phyloP scores from a whole-genome alignment of 2,329 filamentous ascomycete genomes.

The Lachnellula cervina region DNA sequence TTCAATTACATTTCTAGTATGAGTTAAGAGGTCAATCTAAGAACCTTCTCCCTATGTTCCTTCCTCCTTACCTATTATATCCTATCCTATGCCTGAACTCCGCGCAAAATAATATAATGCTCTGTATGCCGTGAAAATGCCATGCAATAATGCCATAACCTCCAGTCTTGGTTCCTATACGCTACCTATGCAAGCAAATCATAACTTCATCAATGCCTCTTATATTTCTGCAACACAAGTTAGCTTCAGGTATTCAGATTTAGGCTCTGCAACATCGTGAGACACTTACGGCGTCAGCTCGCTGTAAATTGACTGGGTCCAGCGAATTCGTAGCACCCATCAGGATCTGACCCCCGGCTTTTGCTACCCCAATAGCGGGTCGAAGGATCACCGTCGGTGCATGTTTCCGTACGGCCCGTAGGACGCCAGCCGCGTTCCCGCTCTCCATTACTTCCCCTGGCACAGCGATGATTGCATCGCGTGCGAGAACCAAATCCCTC shows the following conservation, averaged over 20 bases:
- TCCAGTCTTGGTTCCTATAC: constrained; percentile 4
- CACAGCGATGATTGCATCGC: constrained; percentile 91
- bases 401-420: constrained; percentile 69
- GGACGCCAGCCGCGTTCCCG: constrained; percentile 72
- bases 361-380: constrained; percentile 84
- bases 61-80: neutral
- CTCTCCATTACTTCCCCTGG: constrained; percentile 88
- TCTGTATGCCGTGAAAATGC: constrained; percentile 1
- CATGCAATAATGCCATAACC: neutral
- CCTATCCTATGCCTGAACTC: constrained; percentile 1
- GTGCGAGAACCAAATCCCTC: constrained; percentile 78
- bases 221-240: constrained; percentile 31
- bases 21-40: neutral
- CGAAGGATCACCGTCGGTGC: constrained; percentile 91
- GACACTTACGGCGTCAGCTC: constrained; percentile 84
- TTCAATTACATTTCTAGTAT: neutral
- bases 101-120: neutral
- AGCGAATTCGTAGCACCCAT: constrained; percentile 89
- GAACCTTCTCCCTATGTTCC: neutral
- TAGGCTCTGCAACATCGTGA: constrained; percentile 23
- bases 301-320: constrained; percentile 74
- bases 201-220: constrained; percentile 29
- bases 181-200: constrained; percentile 17
- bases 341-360: constrained; percentile 82
- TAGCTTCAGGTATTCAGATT: neutral